These are phyloP conservation scores for Castanospermum australe DNA, from an alignment of 306 rosid genomes.

Conservation along the genomic window DNA sequence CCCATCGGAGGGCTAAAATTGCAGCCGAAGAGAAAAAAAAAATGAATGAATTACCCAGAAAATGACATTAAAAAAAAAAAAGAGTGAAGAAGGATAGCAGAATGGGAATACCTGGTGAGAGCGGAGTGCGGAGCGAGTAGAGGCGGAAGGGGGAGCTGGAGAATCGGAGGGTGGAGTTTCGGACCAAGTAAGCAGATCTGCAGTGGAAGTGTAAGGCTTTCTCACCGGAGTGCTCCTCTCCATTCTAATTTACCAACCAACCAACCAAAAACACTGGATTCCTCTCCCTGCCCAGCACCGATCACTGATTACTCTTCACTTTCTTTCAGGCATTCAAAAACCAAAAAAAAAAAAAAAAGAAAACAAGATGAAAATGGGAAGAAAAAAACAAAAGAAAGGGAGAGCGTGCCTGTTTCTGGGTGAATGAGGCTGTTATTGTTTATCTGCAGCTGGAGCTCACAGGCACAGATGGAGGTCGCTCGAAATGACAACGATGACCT, in stretches of 20 bases:
- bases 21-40: too few species aligned
- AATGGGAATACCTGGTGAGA: slow-evolving; percentile 57
- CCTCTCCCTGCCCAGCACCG: too few species aligned
- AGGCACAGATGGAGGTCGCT: background rate
- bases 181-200: slow-evolving; percentile 80
- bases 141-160: slow-evolving; percentile 38
- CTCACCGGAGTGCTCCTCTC: slow-evolving; percentile 70
- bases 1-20: too few species aligned
- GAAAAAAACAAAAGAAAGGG: too few species aligned
- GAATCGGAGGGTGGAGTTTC: slow-evolving; percentile 55
- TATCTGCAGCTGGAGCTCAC: background rate
- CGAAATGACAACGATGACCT: slow-evolving; percentile 45
- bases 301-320: background rate
- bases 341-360: background rate
- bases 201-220: slow-evolving; percentile 67
- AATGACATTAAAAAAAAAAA: too few species aligned
- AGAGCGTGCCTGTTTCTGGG: slow-evolving; percentile 21
- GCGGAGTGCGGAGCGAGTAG: slow-evolving; percentile 49
- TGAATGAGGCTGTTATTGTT: background rate
- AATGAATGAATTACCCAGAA: too few species aligned
- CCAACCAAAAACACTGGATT: too few species aligned
- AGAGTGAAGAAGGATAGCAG: too few species aligned
- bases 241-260: slow-evolving; percentile 42
- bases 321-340: background rate
- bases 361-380: background rate